Evolutionary conservation across 2,329 filamentous ascomycete species (phyloP).

Genomic region (Orbilia quercus): DNA sequence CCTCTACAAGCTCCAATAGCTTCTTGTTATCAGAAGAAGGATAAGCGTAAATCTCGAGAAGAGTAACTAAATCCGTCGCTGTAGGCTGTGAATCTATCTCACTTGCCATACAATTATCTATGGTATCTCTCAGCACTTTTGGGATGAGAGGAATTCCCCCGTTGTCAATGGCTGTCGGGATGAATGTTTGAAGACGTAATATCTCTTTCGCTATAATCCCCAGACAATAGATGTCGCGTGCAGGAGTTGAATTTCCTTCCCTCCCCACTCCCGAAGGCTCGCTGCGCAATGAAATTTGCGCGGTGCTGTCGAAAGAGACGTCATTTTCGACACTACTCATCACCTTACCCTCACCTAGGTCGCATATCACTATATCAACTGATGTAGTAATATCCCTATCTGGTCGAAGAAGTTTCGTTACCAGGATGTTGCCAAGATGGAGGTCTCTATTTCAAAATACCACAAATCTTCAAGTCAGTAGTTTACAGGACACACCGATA

Average conservation of each 20-base stretch:
- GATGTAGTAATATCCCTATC: background rate
- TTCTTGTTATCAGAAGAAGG: too few species aligned
- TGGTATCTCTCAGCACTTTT: background rate
- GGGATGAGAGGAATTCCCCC: background rate
- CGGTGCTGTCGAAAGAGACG: background rate
- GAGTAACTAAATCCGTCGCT: too few species aligned
- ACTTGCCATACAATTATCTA: background rate
- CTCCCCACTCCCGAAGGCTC: background rate
- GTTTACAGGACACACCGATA: too few species aligned
- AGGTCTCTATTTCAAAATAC: conserved; percentile 1
- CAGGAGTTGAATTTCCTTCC: background rate
- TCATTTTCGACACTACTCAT: background rate
- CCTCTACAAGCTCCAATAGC: too few species aligned
- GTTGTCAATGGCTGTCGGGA: background rate
- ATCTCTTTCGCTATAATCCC: background rate
- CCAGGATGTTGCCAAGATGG: background rate
- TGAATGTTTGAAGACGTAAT: background rate
- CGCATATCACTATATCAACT: background rate
- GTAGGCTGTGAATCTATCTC: too few species aligned
- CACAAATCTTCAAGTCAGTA: too few species aligned
- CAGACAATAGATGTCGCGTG: background rate
- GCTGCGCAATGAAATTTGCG: background rate
- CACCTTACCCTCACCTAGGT: conserved; percentile 1
- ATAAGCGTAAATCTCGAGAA: too few species aligned
- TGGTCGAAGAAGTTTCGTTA: background rate